A percentile compares a stretch with the other conserved stretches of the same genome.
Evolutionary conservation across 371 early-diverging fungal genomes (phyloP).

Genomic region (Actinomortierella ambigua): DNA sequence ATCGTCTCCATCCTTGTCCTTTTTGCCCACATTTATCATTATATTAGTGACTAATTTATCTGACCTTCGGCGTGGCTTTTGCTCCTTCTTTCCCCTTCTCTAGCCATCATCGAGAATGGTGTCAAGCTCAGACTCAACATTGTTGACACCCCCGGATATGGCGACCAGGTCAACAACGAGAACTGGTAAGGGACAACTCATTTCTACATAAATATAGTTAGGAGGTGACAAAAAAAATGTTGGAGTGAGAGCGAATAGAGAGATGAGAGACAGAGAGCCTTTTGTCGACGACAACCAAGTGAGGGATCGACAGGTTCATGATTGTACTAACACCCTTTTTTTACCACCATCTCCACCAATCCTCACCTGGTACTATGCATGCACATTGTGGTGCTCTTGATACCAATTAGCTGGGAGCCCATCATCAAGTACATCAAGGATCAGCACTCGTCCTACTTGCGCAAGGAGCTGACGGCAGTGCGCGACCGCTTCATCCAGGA

Average conservation of each 20-base stretch:
- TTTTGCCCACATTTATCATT: too few relatives aligned
- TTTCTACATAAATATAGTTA: background rate
- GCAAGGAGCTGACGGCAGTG: slow-evolving; percentile 84
- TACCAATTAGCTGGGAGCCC: slow-evolving; percentile 79
- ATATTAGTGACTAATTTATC: too few relatives aligned
- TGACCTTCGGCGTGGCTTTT: too few relatives aligned
- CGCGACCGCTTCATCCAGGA: slow-evolving; percentile 88
- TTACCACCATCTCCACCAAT: too few relatives aligned
- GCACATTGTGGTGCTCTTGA: background rate
- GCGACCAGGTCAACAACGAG: slow-evolving; percentile 89
- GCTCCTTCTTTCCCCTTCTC: slow-evolving; percentile 6
- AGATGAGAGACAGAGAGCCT: too few relatives aligned
- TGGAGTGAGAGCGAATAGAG: too few relatives aligned
- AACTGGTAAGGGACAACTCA: slow-evolving; percentile 60
- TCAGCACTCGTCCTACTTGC: slow-evolving; percentile 89
- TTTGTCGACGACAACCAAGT: too few relatives aligned
- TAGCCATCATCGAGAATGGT: slow-evolving; percentile 84
- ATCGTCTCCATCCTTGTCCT: too few relatives aligned
- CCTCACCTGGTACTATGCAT: background rate
- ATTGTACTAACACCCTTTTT: too few relatives aligned
- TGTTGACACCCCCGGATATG: slow-evolving; percentile 83
- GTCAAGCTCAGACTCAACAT: slow-evolving; percentile 85
- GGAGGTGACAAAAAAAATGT: background rate
- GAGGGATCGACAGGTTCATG: too few relatives aligned
- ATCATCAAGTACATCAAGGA: slow-evolving; percentile 92